A percentile compares a stretch with the other conserved stretches of the same genome.
These are phyloP conservation scores for Fusarium abutilonis DNA, from an alignment of 2,329 filamentous ascomycete species.

Conservation along the genomic window DNA sequence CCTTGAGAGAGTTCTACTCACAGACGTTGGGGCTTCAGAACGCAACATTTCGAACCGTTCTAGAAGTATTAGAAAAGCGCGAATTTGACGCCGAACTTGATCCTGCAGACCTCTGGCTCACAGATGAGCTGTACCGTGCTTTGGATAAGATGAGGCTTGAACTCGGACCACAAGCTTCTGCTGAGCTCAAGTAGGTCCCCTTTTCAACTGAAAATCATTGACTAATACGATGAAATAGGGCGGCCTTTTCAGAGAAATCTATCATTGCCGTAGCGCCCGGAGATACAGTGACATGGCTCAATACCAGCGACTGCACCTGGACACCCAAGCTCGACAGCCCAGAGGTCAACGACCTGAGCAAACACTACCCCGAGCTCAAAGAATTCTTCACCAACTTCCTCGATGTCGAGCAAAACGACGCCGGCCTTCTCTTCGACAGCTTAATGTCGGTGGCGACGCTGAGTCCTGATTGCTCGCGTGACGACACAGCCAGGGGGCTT, in stretches of 20 bases:
- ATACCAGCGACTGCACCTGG: slow-evolving; percentile 32
- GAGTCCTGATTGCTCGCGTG: slow-evolving; percentile 25
- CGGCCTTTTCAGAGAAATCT: slow-evolving; percentile 11
- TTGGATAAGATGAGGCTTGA: slow-evolving; percentile 35
- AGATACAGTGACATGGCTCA: slow-evolving; percentile 32
- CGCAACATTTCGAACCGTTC: slow-evolving; percentile 27
- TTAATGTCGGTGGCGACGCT: slow-evolving; percentile 29
- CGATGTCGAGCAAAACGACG: slow-evolving; percentile 27
- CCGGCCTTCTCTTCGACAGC: slow-evolving; percentile 32
- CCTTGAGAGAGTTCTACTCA: slow-evolving; percentile 38
- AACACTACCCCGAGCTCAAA: slow-evolving; percentile 35
- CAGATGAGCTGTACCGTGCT: slow-evolving; percentile 31
- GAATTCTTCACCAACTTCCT: slow-evolving; percentile 39
- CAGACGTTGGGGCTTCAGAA: slow-evolving; percentile 33
- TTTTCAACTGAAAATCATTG: accelerated
- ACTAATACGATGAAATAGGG: slow-evolving; percentile 7
- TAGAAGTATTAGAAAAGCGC: slow-evolving; percentile 33
- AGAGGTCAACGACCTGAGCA: slow-evolving; percentile 36
- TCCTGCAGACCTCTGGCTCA: slow-evolving; percentile 34
- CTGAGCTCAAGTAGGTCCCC: slow-evolving; percentile 31
- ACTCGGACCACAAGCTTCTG: slow-evolving; percentile 23
- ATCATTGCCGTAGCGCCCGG: slow-evolving; percentile 32
- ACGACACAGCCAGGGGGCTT: slow-evolving; percentile 29
- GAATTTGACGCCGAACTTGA: slow-evolving; percentile 35
- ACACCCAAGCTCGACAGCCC: slow-evolving; percentile 31